These are phyloP conservation scores for Aspergillus caelatus DNA, from an alignment of 2,329 filamentous ascomycete genomes.

Conservation along the genomic window DNA sequence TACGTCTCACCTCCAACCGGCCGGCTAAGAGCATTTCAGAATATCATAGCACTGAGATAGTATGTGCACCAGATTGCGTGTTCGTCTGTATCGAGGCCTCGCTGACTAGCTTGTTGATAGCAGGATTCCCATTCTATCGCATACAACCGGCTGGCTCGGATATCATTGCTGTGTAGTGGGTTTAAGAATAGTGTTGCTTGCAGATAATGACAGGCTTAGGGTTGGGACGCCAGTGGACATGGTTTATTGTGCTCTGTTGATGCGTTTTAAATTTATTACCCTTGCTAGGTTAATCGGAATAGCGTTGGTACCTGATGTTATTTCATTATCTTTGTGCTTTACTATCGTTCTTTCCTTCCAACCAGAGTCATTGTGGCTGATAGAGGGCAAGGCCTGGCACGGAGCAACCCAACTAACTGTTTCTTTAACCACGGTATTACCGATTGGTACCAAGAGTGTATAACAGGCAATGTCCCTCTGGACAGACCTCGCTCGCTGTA, in stretches of 20 bases:
- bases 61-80: neutral
- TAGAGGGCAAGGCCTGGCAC: too few species aligned
- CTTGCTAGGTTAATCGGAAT: too few species aligned
- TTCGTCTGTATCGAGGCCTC: neutral
- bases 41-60: neutral
- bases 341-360: too few species aligned
- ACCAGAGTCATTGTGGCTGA: too few species aligned
- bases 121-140: neutral
- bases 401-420: too few species aligned
- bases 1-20: neutral
- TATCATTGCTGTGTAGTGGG: neutral
- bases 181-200: neutral
- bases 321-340: too few species aligned
- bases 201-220: neutral
- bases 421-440: too few species aligned
- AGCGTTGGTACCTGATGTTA: too few species aligned
- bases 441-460: too few species aligned
- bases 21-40: neutral
- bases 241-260: neutral
- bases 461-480: too few species aligned
- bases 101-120: neutral
- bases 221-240: neutral
- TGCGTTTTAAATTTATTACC: neutral
- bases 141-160: neutral
- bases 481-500: too few species aligned